Base-by-base conservation (phyloP, 768 basidiomycete species). In the Lactarius pseudohatsudake region DNA sequence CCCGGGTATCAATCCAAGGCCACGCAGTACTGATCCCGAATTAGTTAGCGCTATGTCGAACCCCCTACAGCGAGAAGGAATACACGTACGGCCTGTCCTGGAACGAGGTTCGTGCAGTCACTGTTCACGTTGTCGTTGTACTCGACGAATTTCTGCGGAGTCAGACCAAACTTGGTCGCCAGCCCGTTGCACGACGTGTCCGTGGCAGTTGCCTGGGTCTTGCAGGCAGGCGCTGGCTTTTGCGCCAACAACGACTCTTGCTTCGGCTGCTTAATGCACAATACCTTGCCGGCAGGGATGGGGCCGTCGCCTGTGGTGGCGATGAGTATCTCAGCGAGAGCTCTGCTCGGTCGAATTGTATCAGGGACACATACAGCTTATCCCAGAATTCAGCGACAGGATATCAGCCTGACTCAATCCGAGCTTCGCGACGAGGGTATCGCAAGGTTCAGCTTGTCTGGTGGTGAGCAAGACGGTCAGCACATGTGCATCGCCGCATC, bases 51-150 rank as follows among this genome's bases (percentile, higher is more conserved):
- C 15, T 22, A 41, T 34, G 22, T n/a, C 38, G n/a, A 2, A 9
- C n/a, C 13, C 6, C 2, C 13, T 36, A 26, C 20, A 4, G 16
- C 16, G 4, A 11, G 16, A n/a, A 5, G 11, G 5, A 32, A 36
- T 28, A 41, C 26, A 69, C 69, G 45, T 30, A 69, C 69, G 9
- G 45, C 15, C 2, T 50, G 4, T 22, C 66, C 66, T 2, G 34
- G 1, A 43, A 57, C 22, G 20, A 69, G 66, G 55, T 69, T 26
- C 2, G 22, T 20, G 34, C 69, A 69, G 16, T 18, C 5, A 10
- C 11, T 10, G 28, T 68, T 26, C 36, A 68, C 66, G 10, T 68
- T 20, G 47, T 64, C 62, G 16, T 69, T 69, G 18, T 47, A 67
- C 2, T 43, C 4, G 18, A 62, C 57, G 32, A 69, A 69, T 3